A percentile compares a stretch with the other conserved stretches of the same genome.
Evolutionary conservation across 306 rosid genomes (phyloP).

Genomic region (Malus asiatica): DNA sequence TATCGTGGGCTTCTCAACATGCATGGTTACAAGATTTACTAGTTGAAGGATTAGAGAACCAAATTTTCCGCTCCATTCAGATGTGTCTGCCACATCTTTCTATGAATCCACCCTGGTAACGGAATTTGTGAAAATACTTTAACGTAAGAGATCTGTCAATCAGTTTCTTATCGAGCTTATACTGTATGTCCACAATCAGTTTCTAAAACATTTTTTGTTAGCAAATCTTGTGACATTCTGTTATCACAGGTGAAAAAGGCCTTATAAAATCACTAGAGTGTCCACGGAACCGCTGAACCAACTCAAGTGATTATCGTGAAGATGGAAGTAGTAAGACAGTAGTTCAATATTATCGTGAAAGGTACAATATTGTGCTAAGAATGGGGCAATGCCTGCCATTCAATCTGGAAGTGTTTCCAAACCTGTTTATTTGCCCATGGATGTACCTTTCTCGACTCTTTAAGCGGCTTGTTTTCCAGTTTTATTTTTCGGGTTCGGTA

Average conservation of each 20-base stretch:
- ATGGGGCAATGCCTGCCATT: slow-evolving; percentile 48
- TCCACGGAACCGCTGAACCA: slow-evolving; percentile 33
- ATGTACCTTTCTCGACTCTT: slow-evolving; percentile 30
- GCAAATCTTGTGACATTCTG: neutral
- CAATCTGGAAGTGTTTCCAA: slow-evolving; percentile 53
- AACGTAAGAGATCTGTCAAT: slow-evolving; percentile 1
- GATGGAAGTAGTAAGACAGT: slow-evolving; percentile 21
- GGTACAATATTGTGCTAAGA: slow-evolving; percentile 14
- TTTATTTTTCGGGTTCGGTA: too few species aligned
- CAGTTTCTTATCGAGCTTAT: neutral
- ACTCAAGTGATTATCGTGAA: slow-evolving; percentile 51
- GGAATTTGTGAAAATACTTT: slow-evolving; percentile 30
- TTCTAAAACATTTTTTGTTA: neutral
- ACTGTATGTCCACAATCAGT: neutral
- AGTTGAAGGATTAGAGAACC: too few species aligned
- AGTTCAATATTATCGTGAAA: slow-evolving; percentile 46
- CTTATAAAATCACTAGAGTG: slow-evolving; percentile 33
- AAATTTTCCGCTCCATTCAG: slow-evolving; percentile 16
- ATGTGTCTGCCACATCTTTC: slow-evolving; percentile 60
- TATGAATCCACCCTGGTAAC: slow-evolving; percentile 46
- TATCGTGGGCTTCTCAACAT: too few species aligned
- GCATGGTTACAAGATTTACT: too few species aligned
- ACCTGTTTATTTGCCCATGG: slow-evolving; percentile 64
- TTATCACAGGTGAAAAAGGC: slow-evolving; percentile 40
- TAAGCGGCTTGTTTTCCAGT: neutral